These are phyloP conservation scores for Juncus effusus DNA, from an alignment of 176 grass and related monocot genomes.

Conservation along the genomic window DNA sequence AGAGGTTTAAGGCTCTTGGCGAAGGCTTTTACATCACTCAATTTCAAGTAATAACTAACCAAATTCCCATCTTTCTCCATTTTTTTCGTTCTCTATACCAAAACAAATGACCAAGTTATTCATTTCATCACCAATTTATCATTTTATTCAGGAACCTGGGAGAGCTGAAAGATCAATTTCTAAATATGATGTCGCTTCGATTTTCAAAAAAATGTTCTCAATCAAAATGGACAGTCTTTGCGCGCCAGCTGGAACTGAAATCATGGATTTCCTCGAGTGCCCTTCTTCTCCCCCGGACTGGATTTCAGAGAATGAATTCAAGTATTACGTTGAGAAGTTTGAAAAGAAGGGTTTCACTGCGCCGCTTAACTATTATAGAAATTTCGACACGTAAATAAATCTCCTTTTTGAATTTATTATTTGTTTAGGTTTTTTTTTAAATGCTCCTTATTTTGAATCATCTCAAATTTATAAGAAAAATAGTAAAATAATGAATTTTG, in stretches of 20 bases:
- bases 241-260: conserved; percentile 58
- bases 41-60: conserved; percentile 38
- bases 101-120: neutral
- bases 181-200: conserved; percentile 35
- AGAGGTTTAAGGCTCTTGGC: conserved; percentile 14
- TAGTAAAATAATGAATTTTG: too few species aligned
- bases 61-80: conserved; percentile 5
- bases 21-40: conserved; percentile 60
- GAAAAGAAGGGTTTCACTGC: conserved; percentile 63
- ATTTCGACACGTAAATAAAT: conserved; percentile 37
- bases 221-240: conserved; percentile 29
- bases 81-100: neutral
- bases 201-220: conserved; percentile 53
- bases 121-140: too few species aligned
- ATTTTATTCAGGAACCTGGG: conserved; percentile 42
- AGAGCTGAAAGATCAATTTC: conserved; percentile 58
- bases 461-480: too few species aligned
- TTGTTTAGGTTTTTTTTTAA: neutral
- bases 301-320: conserved; percentile 49
- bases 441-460: neutral
- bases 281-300: conserved; percentile 38
- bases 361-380: conserved; percentile 64
- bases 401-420: conserved; percentile 3
- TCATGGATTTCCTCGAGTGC: conserved; percentile 52
- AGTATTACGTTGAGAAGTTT: conserved; percentile 46